Percentiles rank a stretch among this genome's conserved stretches.
phyloP scores from a whole-genome alignment of 495 filamentous ascomycete genomes.

The Poronia punctata region DNA sequence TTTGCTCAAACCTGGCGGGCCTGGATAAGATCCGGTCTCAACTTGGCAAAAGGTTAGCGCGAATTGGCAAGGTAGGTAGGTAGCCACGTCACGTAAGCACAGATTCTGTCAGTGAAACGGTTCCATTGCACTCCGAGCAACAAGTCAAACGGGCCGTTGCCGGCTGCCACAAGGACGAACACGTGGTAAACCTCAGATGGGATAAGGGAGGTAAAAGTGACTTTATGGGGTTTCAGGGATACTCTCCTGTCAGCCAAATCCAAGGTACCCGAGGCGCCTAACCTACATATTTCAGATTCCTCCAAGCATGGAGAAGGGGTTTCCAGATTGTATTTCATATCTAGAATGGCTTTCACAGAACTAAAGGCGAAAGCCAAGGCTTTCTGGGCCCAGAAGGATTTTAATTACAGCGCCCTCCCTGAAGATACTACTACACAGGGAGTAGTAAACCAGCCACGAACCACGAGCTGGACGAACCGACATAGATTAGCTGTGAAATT shows the following conservation, averaged over 20 bases:
- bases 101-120: too few relatives aligned
- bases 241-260: neutral
- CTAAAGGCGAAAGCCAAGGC: slow-evolving; percentile 5
- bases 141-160: slow-evolving; percentile 5
- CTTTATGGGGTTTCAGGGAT: too few relatives aligned
- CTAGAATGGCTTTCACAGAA: slow-evolving; percentile 7
- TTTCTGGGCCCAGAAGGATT: slow-evolving; percentile 9
- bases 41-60: too few relatives aligned
- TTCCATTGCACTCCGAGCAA: too few relatives aligned
- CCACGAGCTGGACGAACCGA: slow-evolving; percentile 13
- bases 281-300: neutral
- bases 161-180: neutral
- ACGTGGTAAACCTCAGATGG: too few relatives aligned
- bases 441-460: neutral
- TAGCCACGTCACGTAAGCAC: too few relatives aligned
- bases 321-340: neutral
- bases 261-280: neutral
- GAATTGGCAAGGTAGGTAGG: too few relatives aligned
- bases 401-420: slow-evolving; percentile 22
- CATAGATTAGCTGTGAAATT: slow-evolving; percentile 3
- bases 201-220: too few relatives aligned
- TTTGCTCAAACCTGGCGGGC: too few relatives aligned
- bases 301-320: neutral
- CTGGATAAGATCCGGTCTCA: too few relatives aligned
- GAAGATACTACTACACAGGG: slow-evolving; percentile 1